Conservation (phyloP, 2,329 filamentous ascomycete species). For the Erysiphe pulchra region DNA sequence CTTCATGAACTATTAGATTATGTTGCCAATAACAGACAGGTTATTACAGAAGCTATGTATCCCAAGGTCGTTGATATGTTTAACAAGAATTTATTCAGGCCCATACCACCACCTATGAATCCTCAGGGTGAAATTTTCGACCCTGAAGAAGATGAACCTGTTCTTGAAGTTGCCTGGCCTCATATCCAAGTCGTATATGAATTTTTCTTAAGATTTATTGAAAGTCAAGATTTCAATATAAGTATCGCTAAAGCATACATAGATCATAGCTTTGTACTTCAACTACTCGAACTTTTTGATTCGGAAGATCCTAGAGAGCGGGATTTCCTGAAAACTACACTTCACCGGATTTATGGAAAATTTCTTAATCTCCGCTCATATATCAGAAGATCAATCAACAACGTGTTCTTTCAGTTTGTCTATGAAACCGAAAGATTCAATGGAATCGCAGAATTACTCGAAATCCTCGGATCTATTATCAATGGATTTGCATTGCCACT, state of each 20-base stretch:
- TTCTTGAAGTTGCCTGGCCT: slow-evolving; percentile 94
- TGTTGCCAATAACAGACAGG: slow-evolving; percentile 91
- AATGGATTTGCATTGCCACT: slow-evolving; percentile 91
- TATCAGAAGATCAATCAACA: slow-evolving; percentile 96
- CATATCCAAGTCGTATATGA: slow-evolving; percentile 99
- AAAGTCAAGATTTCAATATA: slow-evolving; percentile 98
- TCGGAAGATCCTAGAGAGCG: slow-evolving; percentile 91
- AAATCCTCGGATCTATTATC: slow-evolving; percentile 95
- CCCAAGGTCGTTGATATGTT: slow-evolving; percentile 98
- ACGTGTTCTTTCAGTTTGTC: slow-evolving; percentile 98
- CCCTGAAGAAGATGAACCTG: slow-evolving; percentile 92
- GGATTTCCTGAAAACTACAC: slow-evolving; percentile 91
- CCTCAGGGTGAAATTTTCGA: slow-evolving; percentile 96
- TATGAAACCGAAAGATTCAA: slow-evolving; percentile 98
- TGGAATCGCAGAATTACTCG: slow-evolving; percentile 83
- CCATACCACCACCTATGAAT: slow-evolving; percentile 90
- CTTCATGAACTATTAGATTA: slow-evolving; percentile 93
- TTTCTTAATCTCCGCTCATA: slow-evolving; percentile 94
- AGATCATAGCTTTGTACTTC: slow-evolving; percentile 89
- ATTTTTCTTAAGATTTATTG: slow-evolving; percentile 96
- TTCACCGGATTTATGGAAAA: slow-evolving; percentile 96
- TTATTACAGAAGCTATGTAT: slow-evolving; percentile 98
- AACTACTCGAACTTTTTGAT: slow-evolving; percentile 91
- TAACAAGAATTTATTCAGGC: slow-evolving; percentile 90
- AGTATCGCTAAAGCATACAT: slow-evolving; percentile 98